Evolutionary conservation across 805 yeast species (phyloP), one percentile per base, ranked within the genome.

Genomic region (Candida maris): DNA sequence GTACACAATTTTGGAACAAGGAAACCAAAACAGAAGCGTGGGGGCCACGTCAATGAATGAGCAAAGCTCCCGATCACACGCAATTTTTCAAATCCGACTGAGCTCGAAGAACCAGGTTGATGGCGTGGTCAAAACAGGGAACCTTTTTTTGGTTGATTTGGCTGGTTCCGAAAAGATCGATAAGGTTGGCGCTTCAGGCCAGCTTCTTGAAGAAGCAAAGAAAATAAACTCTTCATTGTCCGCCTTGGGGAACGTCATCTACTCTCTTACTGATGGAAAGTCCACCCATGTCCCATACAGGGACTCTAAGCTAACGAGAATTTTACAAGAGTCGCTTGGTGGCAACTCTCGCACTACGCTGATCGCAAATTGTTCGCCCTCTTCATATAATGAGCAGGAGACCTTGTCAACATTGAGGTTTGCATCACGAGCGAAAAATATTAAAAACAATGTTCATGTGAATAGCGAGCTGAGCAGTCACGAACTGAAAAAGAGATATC

Each of bases 131-230:
- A 81, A 76, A 53, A 66, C 70, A 25, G 81, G 88, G 4, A 77
- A 75, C 40, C 65, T 87, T 41, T 82, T 79, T 49, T 59, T 87
- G 24, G 91, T 86, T 9, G 96, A 87, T 61, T 67, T 87, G 45
- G 95, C 95, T 0, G 95, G 96, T 5, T 80, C 91, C 16, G 96
- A 89, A 57, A 84, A 79, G 56, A 77, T 81, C 25, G 77, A 78
- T 39, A 81, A 79, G 45, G 77, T 93, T 0, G 91, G 93, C 3
- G 91, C 89, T 1, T 59, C 75, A 0, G 93, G 93, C 1, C 77
- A 77, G 47, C 70, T 80, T 2, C 62, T 84, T 6, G 89, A 86
- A 53, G 96, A 88, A 49, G 87, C 95, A 1, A 84, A 84, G 51
- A 85, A 81, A 42, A 83, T 88, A 49, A 89, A 88, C 58, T 71